Evolutionary conservation across 2,329 filamentous ascomycete genomes (phyloP).

Genomic region (Claviceps sorghi): DNA sequence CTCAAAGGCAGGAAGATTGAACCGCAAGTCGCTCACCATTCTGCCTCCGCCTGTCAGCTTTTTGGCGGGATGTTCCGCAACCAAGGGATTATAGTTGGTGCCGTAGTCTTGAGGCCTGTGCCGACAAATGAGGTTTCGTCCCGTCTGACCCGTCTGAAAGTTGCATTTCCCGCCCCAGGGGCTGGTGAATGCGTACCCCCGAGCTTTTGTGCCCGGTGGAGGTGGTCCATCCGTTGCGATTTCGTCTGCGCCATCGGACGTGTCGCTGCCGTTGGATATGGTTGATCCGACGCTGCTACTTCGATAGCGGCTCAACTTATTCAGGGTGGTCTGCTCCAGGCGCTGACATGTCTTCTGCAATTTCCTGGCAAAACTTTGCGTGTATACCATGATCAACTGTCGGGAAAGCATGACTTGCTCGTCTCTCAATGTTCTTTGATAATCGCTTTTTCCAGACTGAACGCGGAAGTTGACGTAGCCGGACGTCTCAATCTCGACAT

Average conservation of each 20-base stretch:
- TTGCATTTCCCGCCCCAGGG: constrained; percentile 83
- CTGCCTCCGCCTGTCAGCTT: not conserved
- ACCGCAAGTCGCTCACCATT: constrained; percentile 67
- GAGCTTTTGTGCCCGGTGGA: constrained; percentile 27
- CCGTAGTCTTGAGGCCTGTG: constrained; percentile 45
- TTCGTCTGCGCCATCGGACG: not conserved
- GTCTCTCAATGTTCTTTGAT: not conserved
- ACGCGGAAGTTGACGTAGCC: constrained; percentile 43
- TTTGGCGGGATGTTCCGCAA: constrained; percentile 17
- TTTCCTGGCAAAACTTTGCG: constrained; percentile 33
- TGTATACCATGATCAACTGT: constrained; percentile 43
- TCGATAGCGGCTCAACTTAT: constrained; percentile 14
- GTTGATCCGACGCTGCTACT: constrained; percentile 18
- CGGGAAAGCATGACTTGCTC: constrained; percentile 30
- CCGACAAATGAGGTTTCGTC: constrained; percentile 59
- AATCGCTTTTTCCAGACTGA: constrained; percentile 2
- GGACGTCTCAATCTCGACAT: constrained; percentile 37
- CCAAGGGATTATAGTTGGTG: constrained; percentile 28
- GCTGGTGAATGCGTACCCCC: constrained; percentile 64
- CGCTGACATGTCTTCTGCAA: constrained; percentile 31
- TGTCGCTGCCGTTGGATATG: constrained; percentile 9
- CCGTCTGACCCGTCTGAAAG: constrained; percentile 64
- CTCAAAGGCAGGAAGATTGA: constrained; percentile 60
- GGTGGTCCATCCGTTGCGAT: constrained; percentile 1
- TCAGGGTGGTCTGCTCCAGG: constrained; percentile 14